Base-by-base conservation (phyloP, 2,329 filamentous ascomycete genomes). In the Pseudogymnoascus sp. region DNA sequence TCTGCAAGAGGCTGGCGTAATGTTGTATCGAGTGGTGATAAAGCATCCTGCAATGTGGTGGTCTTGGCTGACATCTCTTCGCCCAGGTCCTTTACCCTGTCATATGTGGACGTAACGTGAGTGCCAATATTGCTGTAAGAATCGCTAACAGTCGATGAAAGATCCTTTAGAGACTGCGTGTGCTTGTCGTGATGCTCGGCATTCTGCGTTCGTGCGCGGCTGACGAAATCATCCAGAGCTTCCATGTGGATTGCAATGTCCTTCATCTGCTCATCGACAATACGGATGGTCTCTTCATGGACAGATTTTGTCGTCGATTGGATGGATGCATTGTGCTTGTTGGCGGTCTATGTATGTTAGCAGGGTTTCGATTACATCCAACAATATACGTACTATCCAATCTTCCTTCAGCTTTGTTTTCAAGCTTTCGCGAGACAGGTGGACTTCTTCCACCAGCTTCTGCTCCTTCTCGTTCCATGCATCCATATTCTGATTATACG, bases 171-270 rank as follows among this genome's bases (percentile, higher is more conserved):
- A 1, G 87, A 89, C n/a, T 80, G 74, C 1, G 81, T 75, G 67
- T 96, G 90, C 26, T 83, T 82, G 26, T 86, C 81, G 73, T 95
- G 88, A 72, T 96, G 91, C 16, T 81, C 80, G 31, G 88, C 85
- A 73, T 96, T 98, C 70, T 96, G 89, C 1, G 84, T 84, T 65
- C 88, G 86, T 60, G 96, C 92, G 33, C 90, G 87, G 33, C 88
- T 83, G 40, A 98, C 91, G 70, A 97, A 96, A 68, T 93, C 90
- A 70, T 98, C 93, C 6, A 99, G 82, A 1, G 91, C 90, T 63
- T 87, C 85, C 84, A 99, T 93, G 75, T 98, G 91, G n/a, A 82
- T 83, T 65, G 90, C 88, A 72, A 99, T 89, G 68, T 96, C 90
- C 63, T 84, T 83, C 78, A 96, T 90, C 76, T 99, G 95, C 63